A percentile compares a stretch with the other conserved stretches of the same genome.
These are phyloP conservation scores for Begonia masoniana DNA, from an alignment of 306 rosid genomes.

Conservation along the genomic window DNA sequence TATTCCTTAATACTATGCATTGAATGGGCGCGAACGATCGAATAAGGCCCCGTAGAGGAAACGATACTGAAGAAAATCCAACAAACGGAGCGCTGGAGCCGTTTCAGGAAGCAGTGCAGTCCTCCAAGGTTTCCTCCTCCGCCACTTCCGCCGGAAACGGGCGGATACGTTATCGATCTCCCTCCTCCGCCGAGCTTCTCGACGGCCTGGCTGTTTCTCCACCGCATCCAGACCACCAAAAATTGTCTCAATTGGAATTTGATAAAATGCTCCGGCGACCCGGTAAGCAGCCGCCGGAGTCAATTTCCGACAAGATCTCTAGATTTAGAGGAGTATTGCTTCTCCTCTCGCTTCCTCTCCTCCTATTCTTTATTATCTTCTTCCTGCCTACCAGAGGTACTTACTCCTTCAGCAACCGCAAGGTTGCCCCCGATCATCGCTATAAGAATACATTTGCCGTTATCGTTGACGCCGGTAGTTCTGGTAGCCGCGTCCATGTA, in stretches of 20 bases:
- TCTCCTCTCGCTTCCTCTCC: slow-evolving; percentile 54
- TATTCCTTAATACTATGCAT: no score
- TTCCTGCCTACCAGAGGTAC: slow-evolving; percentile 47
- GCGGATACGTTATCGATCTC: slow-evolving; percentile 97
- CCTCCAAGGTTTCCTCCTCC: slow-evolving; percentile 53
- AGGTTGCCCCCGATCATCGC: slow-evolving; percentile 35
- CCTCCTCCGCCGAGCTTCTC: slow-evolving; percentile 73
- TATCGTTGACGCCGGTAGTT: slow-evolving; percentile 94
- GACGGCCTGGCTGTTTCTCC: slow-evolving; percentile 53
- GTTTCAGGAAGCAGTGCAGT: slow-evolving; percentile 56
- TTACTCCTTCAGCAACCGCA: slow-evolving; percentile 35
- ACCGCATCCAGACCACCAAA: slow-evolving; percentile 46
- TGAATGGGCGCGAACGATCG: no score
- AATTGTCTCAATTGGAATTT: slow-evolving; percentile 24
- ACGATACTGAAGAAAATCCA: not conserved
- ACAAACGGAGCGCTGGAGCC: slow-evolving; percentile 64
- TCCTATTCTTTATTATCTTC: slow-evolving; percentile 49
- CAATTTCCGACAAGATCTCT: slow-evolving; percentile 62
- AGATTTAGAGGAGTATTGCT: slow-evolving; percentile 58
- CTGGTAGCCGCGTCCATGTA: slow-evolving; percentile 98
- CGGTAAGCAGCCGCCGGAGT: slow-evolving; percentile 30
- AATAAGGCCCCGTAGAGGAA: no score
- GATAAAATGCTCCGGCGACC: slow-evolving; percentile 84
- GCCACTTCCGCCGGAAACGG: slow-evolving; percentile 48
- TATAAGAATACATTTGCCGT: slow-evolving; percentile 43